These are phyloP conservation scores for Rhodotorula diobovata DNA, from an alignment of 768 basidiomycete genomes.

Conservation along the genomic window DNA sequence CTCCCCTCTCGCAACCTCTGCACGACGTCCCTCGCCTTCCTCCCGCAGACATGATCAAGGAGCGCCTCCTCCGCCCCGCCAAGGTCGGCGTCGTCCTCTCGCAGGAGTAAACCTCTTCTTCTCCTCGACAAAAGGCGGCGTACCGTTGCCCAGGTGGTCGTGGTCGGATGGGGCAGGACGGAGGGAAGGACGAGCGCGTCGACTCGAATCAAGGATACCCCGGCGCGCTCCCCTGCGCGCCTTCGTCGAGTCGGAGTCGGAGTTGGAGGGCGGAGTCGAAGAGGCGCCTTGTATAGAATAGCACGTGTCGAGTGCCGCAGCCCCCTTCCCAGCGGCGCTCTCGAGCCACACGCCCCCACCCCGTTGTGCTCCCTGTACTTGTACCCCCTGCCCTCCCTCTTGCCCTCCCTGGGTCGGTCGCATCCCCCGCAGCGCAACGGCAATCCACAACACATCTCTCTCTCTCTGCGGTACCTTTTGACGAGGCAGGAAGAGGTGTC, in stretches of 20 bases:
- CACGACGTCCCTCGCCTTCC: not conserved
- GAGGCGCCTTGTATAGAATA: not conserved
- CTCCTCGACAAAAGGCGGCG: not conserved
- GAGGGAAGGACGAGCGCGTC: not conserved
- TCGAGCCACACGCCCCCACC: not conserved
- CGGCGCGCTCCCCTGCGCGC: no score
- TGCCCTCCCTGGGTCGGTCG: no score
- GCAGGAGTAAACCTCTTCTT: constrained; percentile 17
- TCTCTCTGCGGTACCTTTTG: not conserved
- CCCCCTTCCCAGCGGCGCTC: no score
- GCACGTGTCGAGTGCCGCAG: not conserved
- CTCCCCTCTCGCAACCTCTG: no score
- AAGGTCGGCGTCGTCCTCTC: constrained; percentile 88
- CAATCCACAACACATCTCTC: not conserved
- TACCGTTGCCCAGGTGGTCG: not conserved
- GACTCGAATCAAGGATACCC: not conserved
- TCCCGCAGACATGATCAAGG: constrained; percentile 87
- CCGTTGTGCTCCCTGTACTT: not conserved
- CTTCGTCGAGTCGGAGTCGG: no score
- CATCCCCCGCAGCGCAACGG: not conserved
- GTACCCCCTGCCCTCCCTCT: not conserved
- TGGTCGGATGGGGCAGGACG: not conserved
- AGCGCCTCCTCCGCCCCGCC: constrained; percentile 83
- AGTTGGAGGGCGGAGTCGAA: no score
- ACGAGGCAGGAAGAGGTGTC: not conserved